Conservation (phyloP, 768 basidiomycete genomes). For the Cystoderma amianthinum region DNA sequence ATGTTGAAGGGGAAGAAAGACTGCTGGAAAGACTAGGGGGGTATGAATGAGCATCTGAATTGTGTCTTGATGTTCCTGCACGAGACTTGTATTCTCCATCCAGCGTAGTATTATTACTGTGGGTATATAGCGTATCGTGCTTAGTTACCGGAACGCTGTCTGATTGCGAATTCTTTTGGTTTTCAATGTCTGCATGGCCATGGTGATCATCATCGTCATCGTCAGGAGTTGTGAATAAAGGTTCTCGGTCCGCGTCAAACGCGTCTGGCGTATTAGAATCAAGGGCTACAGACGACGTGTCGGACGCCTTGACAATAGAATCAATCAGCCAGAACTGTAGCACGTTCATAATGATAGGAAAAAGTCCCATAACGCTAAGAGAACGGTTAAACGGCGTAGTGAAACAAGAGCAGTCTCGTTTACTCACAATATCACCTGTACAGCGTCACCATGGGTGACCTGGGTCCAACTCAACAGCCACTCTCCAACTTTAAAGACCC, state of each 20-base stretch:
- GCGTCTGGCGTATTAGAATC: slow-evolving; percentile 30
- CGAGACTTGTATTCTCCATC: slow-evolving; percentile 34
- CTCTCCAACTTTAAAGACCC: slow-evolving; percentile 69
- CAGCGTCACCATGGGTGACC: slow-evolving; percentile 50
- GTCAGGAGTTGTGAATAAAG: slow-evolving; percentile 54
- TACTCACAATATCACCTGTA: slow-evolving; percentile 79
- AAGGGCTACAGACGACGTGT: slow-evolving; percentile 25
- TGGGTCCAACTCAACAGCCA: slow-evolving; percentile 80
- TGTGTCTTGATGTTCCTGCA: slow-evolving; percentile 23
- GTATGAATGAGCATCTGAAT: slow-evolving; percentile 38
- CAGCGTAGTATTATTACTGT: slow-evolving; percentile 16
- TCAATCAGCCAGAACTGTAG: slow-evolving; percentile 95
- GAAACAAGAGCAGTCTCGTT: neutral
- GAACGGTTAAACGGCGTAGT: slow-evolving; percentile 3
- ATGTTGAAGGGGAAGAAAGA: slow-evolving; percentile 26
- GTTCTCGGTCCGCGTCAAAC: slow-evolving; percentile 43
- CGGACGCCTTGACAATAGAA: slow-evolving; percentile 79
- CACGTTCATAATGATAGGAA: slow-evolving; percentile 85
- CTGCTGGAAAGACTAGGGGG: slow-evolving; percentile 50
- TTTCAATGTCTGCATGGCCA: slow-evolving; percentile 37
- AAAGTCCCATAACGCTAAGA: slow-evolving; percentile 79
- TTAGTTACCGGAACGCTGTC: too few relatives aligned
- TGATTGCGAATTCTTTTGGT: slow-evolving; percentile 27
- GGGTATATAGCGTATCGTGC: slow-evolving; percentile 8
- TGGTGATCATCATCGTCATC: slow-evolving; percentile 40